These are phyloP conservation scores for Yarrowia sp. DNA, from an alignment of 805 yeast species.

Conservation along the genomic window DNA sequence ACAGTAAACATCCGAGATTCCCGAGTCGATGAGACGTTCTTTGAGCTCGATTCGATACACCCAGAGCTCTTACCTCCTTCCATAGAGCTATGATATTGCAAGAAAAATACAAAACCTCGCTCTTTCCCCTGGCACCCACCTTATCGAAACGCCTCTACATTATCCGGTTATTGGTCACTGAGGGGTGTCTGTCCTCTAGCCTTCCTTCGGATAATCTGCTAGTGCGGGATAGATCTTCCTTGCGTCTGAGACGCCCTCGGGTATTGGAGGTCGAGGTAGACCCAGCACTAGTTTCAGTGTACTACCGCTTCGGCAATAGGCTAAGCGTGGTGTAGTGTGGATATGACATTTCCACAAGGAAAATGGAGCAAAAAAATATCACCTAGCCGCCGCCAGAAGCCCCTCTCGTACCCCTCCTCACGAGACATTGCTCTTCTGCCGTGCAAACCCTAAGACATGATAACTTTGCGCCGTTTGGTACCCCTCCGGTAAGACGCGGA, in stretches of 20 bases:
- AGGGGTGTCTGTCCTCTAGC: not conserved
- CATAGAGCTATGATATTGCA: no score
- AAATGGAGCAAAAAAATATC: not conserved
- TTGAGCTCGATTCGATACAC: no score
- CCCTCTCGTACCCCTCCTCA: not conserved
- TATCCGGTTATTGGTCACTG: slow-evolving; percentile 17
- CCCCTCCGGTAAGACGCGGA: slow-evolving; percentile 26
- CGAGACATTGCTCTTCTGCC: not conserved
- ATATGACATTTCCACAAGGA: no score
- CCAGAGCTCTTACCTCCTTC: no score
- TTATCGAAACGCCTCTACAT: not conserved
- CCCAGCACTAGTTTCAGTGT: not conserved
- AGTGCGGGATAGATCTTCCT: slow-evolving; percentile 8
- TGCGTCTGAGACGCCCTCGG: slow-evolving; percentile 8
- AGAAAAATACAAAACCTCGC: no score
- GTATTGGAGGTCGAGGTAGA: slow-evolving; percentile 7
- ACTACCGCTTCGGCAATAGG: no score
- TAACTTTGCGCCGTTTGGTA: slow-evolving; percentile 15
- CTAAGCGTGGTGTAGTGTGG: no score
- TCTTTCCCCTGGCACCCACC: not conserved
- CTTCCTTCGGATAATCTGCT: slow-evolving; percentile 15
- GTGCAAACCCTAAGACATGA: not conserved
- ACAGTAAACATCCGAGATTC: no score
- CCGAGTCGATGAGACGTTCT: no score
- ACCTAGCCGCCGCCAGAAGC: not conserved